These are phyloP conservation scores for Fusarium subtropicale DNA, from an alignment of 2,329 filamentous ascomycete genomes.

Conservation along the genomic window DNA sequence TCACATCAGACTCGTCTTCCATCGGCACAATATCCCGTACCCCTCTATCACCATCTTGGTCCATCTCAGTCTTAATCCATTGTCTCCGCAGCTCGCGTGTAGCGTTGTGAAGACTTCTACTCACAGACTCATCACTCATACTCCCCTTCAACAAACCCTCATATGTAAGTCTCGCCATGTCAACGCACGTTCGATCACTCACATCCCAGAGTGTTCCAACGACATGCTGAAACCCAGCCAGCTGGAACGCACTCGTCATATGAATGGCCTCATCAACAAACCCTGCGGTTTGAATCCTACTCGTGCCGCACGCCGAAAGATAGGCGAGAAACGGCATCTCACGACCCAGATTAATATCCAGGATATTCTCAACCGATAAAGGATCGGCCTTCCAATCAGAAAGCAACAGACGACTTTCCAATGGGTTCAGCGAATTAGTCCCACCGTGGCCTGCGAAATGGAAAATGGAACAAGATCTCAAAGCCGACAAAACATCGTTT, in stretches of 20 bases:
- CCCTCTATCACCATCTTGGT: neutral
- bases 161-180: neutral
- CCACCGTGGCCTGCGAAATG: neutral
- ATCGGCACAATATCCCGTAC: neutral
- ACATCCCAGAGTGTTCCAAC: neutral
- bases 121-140: neutral
- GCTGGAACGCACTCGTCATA: neutral
- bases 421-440: neutral
- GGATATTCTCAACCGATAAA: neutral
- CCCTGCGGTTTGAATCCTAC: neutral
- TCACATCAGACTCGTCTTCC: accelerated
- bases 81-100: neutral
- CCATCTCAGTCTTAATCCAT: neutral
- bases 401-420: neutral
- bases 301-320: neutral
- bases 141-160: neutral
- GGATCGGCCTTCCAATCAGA: neutral
- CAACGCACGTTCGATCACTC: neutral
- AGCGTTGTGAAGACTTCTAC: neutral
- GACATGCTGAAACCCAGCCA: neutral
- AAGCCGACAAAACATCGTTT: neutral
- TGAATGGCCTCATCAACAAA: neutral
- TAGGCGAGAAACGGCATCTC: neutral
- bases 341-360: neutral
- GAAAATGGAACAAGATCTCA: neutral